phyloP scores from a whole-genome alignment of 106 monocot genomes.

The Dendrobium huoshanense region DNA sequence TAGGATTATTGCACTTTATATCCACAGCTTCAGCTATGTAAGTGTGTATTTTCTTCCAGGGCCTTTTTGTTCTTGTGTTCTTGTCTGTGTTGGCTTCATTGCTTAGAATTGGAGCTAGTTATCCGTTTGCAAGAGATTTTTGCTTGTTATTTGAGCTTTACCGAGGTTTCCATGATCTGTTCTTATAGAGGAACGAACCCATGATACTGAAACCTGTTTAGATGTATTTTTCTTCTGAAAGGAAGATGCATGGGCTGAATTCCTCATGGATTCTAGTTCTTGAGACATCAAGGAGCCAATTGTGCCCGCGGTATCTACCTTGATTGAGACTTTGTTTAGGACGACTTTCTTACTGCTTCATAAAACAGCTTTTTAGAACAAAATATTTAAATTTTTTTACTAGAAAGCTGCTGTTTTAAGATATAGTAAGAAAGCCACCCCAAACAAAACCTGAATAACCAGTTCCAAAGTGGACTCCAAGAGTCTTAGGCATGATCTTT shows the following conservation, averaged over 20 bases:
- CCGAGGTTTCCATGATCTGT: neutral
- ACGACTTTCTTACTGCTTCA: too few relatives aligned
- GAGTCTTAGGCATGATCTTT: conserved; percentile 26
- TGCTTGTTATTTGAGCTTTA: neutral
- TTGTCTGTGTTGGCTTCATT: neutral
- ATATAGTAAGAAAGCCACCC: too few relatives aligned
- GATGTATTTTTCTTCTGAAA: conserved; percentile 24
- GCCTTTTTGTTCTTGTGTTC: neutral
- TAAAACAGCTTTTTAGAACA: too few relatives aligned
- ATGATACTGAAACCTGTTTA: conserved; percentile 41
- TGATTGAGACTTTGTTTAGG: too few relatives aligned
- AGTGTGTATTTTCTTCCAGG: neutral
- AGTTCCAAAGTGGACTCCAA: conserved; percentile 10
- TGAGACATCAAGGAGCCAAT: conserved; percentile 44
- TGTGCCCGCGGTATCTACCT: conserved; percentile 60
- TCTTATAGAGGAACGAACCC: conserved; percentile 26
- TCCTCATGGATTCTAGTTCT: conserved; percentile 10
- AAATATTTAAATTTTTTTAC: too few relatives aligned
- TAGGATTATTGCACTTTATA: conserved; percentile 67
- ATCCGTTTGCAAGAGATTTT: neutral
- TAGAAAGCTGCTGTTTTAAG: too few relatives aligned
- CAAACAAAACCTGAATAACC: conserved; percentile 12
- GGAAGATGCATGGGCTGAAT: conserved; percentile 18
- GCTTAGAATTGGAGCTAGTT: neutral
- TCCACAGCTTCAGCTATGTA: conserved; percentile 14